Evolutionary conservation across 176 grass and related monocot genomes (phyloP).

Genomic region (Eleusine coracana): DNA sequence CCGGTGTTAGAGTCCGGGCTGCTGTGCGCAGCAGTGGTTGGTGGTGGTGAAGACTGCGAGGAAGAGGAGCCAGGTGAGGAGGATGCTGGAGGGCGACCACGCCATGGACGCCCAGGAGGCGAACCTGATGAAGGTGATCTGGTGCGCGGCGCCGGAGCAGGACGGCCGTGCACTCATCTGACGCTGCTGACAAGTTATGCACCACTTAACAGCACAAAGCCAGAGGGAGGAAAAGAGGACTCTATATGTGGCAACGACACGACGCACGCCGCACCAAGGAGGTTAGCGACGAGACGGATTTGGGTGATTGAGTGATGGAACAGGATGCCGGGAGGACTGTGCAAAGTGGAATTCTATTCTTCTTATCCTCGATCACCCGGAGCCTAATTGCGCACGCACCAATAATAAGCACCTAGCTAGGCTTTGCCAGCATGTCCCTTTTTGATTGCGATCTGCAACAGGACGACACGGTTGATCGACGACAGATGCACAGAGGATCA

Average conservation of each 20-base stretch:
- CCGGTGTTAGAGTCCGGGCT: constrained; percentile 36
- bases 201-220: neutral
- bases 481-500: neutral
- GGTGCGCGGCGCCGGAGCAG: constrained; percentile 36
- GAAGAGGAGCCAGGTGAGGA: constrained; percentile 63
- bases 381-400: neutral
- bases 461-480: neutral
- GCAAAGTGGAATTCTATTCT: constrained; percentile 10
- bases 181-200: neutral
- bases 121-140: neutral
- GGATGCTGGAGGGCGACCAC: constrained; percentile 46
- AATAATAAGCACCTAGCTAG: too few relatives aligned
- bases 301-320: constrained; percentile 45
- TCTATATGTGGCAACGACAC: constrained; percentile 4
- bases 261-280: neutral
- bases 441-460: constrained; percentile 19
- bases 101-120: constrained; percentile 52
- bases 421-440: neutral
- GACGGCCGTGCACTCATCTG: constrained; percentile 53
- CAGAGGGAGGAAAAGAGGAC: neutral
- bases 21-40: constrained; percentile 23
- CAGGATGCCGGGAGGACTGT: constrained; percentile 26
- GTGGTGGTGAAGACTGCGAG: constrained; percentile 8
- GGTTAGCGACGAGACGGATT: neutral
- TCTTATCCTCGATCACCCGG: neutral